phyloP scores from a whole-genome alignment of 805 yeast genomes.

The Dipodascus geniculatus region DNA sequence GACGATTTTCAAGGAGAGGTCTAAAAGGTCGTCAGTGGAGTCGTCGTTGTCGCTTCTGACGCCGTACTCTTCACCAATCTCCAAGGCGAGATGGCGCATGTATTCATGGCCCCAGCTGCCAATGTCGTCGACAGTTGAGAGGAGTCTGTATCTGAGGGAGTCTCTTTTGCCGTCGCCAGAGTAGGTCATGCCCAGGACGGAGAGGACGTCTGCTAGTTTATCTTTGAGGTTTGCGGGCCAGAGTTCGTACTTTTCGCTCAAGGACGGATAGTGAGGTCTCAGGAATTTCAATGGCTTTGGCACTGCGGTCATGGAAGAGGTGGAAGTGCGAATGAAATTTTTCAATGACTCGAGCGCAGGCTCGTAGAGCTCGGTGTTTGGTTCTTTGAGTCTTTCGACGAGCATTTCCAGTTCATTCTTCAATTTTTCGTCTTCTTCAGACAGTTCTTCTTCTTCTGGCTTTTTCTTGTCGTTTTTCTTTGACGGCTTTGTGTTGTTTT shows the following conservation, averaged over 20 bases:
- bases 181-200: constrained; percentile 91
- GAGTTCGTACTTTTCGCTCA: constrained; percentile 50
- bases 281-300: constrained; percentile 96
- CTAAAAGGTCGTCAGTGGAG: constrained; percentile 35
- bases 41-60: constrained; percentile 18
- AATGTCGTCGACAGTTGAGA: constrained; percentile 43
- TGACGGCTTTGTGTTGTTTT: neutral
- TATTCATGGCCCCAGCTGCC: constrained; percentile 98
- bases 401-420: constrained; percentile 78
- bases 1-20: constrained; percentile 63
- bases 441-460: constrained; percentile 64
- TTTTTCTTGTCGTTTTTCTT: constrained; percentile 23
- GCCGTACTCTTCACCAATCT: constrained; percentile 76
- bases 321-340: constrained; percentile 73
- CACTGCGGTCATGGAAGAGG: constrained; percentile 98
- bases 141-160: constrained; percentile 66
- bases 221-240: constrained; percentile 44
- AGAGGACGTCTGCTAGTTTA: constrained; percentile 74
- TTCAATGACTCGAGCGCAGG: constrained; percentile 62
- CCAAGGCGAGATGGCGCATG: constrained; percentile 88
- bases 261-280: constrained; percentile 70
- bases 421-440: constrained; percentile 85
- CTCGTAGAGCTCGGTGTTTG: constrained; percentile 35
- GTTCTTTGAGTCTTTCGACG: constrained; percentile 58
- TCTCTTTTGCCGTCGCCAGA: constrained; percentile 72